Percentiles rank a stretch among this genome's conserved stretches.
Evolutionary conservation across 2,329 filamentous ascomycete species (phyloP).

Genomic region (Rhinocladiella similis): DNA sequence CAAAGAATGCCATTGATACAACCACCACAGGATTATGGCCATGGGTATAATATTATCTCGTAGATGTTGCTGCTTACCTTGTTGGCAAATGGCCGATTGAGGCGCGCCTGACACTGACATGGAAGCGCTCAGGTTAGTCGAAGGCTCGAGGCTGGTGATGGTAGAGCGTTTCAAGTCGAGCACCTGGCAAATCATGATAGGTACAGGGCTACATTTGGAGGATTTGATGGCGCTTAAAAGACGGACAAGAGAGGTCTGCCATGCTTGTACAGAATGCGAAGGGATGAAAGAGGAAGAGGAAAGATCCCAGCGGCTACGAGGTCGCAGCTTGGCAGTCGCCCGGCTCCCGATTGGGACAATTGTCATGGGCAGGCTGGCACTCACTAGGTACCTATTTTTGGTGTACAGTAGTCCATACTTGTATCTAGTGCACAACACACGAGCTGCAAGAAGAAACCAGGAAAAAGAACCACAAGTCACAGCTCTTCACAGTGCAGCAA

Average conservation of each 20-base stretch:
- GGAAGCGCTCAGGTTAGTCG: background rate
- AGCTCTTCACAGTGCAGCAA: too few relatives aligned
- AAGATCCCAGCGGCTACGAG: background rate
- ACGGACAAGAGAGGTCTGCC: background rate
- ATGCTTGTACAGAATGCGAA: background rate
- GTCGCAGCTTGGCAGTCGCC: background rate
- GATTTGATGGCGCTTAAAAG: background rate
- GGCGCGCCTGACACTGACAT: background rate
- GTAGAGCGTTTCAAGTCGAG: background rate
- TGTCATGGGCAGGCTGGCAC: background rate
- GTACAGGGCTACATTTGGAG: background rate
- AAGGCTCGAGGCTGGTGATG: background rate
- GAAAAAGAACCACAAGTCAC: too few relatives aligned
- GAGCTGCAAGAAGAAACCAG: too few relatives aligned
- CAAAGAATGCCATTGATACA: background rate
- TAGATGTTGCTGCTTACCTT: background rate
- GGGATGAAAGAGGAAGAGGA: background rate
- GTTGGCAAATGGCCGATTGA: background rate
- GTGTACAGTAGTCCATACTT: background rate
- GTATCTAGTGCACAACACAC: too few relatives aligned
- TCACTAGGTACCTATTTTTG: background rate
- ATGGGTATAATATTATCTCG: background rate
- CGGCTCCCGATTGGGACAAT: background rate
- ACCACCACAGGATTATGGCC: too few relatives aligned
- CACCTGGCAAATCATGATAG: background rate